Percentiles rank a stretch among this genome's conserved stretches.
phyloP scores from a whole-genome alignment of 2,329 filamentous ascomycete genomes.

The Cytospora piceae region DNA sequence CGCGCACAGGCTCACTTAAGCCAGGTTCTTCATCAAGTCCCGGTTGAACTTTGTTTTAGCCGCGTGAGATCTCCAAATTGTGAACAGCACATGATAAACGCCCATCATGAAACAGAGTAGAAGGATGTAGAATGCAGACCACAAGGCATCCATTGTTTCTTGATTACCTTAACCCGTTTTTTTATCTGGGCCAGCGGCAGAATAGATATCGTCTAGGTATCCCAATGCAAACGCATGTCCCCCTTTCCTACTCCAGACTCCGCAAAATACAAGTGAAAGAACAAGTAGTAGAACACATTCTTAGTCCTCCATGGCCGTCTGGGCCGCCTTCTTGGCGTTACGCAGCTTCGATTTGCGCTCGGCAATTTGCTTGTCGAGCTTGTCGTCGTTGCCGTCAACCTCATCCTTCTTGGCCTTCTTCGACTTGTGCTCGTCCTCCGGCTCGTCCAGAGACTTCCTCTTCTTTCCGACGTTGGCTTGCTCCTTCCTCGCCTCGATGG shows the following conservation, averaged over 20 bases:
- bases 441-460: constrained; percentile 54
- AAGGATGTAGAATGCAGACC: background rate
- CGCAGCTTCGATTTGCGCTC: constrained; percentile 60
- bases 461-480: constrained; percentile 69
- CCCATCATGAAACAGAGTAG: background rate
- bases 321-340: constrained; percentile 63
- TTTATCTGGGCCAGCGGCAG: background rate
- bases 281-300: constrained; percentile 11
- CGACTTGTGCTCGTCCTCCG: constrained; percentile 34
- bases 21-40: background rate
- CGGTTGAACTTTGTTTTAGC: background rate
- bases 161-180: background rate
- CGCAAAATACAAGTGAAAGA: constrained; percentile 30
- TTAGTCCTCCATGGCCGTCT: constrained; percentile 54
- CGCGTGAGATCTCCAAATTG: background rate
- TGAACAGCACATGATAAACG: background rate
- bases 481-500: constrained; percentile 44
- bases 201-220: constrained; percentile 2
- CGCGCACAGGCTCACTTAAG: background rate
- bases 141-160: background rate
- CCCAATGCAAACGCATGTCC: constrained; percentile 8
- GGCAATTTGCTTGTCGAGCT: constrained; percentile 62
- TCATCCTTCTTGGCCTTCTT: constrained; percentile 36
- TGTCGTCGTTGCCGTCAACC: constrained; percentile 53
- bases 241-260: constrained; percentile 24